Percentiles rank a stretch among this genome's conserved stretches.
These are phyloP conservation scores for Gonium pectorale DNA, from an alignment of 139 green algal species.

Conservation along the genomic window DNA sequence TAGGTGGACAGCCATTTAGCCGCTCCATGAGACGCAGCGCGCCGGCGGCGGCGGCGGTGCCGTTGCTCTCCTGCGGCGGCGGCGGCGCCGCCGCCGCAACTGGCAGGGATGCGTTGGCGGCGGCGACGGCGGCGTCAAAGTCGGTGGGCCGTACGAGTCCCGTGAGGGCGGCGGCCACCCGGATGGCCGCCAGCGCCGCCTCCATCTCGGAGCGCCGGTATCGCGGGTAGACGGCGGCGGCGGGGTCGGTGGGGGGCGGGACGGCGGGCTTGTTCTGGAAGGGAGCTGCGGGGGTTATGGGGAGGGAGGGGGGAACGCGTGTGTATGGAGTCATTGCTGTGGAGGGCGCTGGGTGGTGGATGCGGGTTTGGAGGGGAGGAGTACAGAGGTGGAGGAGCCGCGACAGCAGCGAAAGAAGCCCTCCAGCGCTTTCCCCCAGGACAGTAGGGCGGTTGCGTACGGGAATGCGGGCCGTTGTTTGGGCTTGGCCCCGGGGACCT, in stretches of 20 bases:
- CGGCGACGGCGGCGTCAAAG: background rate
- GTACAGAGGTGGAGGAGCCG: too few species aligned
- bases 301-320: background rate
- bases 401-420: too few species aligned
- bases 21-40: too few species aligned
- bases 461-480: too few species aligned
- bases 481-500: too few species aligned
- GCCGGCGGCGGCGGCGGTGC: background rate
- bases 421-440: too few species aligned
- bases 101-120: background rate
- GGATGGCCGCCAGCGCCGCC: background rate
- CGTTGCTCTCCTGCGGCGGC: background rate
- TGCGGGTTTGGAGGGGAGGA: too few species aligned
- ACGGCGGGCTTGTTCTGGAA: conserved; percentile 41
- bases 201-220: background rate
- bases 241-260: background rate
- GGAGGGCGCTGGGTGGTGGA: too few species aligned
- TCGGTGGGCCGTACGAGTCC: background rate
- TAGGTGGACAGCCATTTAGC: too few species aligned
- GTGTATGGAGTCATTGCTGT: too few species aligned
- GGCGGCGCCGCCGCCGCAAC: background rate
- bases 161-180: background rate
- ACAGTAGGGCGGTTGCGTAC: too few species aligned
- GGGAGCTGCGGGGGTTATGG: conserved; percentile 5
- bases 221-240: background rate